phyloP scores from a whole-genome alignment of 2,329 filamentous ascomycete genomes.

The Passalora sequoiae region DNA sequence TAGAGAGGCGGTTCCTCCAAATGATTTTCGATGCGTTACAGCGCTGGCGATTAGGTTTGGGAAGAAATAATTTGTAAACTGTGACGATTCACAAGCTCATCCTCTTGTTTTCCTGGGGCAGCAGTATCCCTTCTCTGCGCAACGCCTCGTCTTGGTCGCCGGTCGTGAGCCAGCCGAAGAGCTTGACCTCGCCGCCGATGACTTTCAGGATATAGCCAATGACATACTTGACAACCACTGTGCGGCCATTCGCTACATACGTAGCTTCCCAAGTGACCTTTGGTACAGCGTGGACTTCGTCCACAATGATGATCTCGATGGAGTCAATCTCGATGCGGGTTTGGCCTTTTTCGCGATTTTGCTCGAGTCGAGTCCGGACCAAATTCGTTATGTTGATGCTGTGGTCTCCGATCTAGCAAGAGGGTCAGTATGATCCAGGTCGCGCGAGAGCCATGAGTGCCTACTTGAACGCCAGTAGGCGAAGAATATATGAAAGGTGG shows the following conservation, averaged over 20 bases:
- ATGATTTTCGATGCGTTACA: no score
- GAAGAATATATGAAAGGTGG: conserved; percentile 2
- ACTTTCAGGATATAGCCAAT: conserved; percentile 1
- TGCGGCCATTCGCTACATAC: neutral
- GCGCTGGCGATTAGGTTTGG: no score
- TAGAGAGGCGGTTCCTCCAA: no score
- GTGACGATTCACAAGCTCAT: neutral
- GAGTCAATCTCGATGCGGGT: neutral
- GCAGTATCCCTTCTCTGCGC: neutral
- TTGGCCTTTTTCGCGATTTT: conserved; percentile 1
- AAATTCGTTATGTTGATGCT: neutral
- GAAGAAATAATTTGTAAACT: no score
- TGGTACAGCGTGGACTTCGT: conserved; percentile 1
- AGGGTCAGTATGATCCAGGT: neutral
- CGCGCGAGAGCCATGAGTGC: neutral
- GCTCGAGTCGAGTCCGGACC: neutral
- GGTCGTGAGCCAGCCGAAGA: neutral
- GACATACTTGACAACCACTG: conserved; percentile 1
- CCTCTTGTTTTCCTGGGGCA: neutral
- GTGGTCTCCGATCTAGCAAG: neutral
- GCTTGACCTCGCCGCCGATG: neutral
- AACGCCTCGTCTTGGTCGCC: conserved; percentile 3
- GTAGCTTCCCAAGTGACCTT: conserved; percentile 3
- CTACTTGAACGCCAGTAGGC: neutral
- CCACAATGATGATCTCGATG: conserved; percentile 2